Base-by-base conservation (phyloP, 371 early-diverging fungal species). In the Cokeromyces recurvatus region DNA sequence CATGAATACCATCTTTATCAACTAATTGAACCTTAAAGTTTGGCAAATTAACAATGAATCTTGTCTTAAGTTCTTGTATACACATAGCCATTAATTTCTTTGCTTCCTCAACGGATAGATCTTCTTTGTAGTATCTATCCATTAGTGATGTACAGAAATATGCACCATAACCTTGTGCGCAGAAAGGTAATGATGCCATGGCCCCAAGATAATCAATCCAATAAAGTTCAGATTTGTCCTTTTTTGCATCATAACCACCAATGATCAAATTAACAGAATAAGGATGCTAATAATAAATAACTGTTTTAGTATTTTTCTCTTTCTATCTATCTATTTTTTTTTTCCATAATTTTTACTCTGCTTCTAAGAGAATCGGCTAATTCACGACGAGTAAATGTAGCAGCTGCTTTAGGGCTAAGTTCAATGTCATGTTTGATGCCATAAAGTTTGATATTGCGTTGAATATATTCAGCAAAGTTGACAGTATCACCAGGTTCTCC, bases 401-500 rank as follows among this genome's bases (percentile, higher is more conserved):
- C 91, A n/a, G 83, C 78, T 5, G 90, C 92, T 43, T 77, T 77
- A 10, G 94, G 83, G 34, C 83, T 78, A 53, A 96, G 71, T 43
- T 89, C 88, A 41, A 87, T 74, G 16, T 89, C 89, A 59, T 95
- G 86, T 43, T 84, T 76, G 55, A 96, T 91, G 32, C 85, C 84
- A 64, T 94, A 92, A n/a, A 96, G 82, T 64, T 86, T 81, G 50
- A 90, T 76, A 66, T 96, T 97, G 57, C 89, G 80, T 64, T 94
- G 92, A 52, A 97, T 88, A 67, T 90, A 97, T 75, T 97, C 98
- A 38, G 93, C 85, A 78, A 96, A 97, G 61, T 91, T 86, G 37
- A 88, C 86, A 4, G 92, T 86, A 60, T 97, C 98, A 42, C 97
- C 97, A n/a, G 92, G 77, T 66, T 93, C 96, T 50, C 98, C 98